Conservation (phyloP, 2,329 filamentous ascomycete genomes). For the Penicillium expansum region DNA sequence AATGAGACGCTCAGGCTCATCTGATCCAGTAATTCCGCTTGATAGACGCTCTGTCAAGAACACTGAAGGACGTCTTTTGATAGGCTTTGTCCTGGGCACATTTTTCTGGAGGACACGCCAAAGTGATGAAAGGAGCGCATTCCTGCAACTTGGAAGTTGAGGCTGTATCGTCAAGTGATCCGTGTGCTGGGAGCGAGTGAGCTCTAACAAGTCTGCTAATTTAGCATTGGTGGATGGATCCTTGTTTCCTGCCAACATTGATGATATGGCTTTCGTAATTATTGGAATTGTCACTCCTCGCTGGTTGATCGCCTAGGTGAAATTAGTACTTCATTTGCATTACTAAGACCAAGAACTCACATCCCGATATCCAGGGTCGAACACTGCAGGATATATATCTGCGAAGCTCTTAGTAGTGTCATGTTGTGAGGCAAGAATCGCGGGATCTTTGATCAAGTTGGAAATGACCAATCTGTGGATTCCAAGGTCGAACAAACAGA, state of each 20-base stretch:
- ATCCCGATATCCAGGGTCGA: constrained; percentile 31
- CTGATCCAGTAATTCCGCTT: too few species aligned
- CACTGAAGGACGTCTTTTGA: neutral
- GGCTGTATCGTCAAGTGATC: neutral
- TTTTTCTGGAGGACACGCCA: constrained; percentile 35
- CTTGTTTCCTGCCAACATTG: constrained; percentile 28
- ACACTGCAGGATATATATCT: constrained; percentile 30
- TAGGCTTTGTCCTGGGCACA: constrained; percentile 18
- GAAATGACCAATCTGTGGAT: constrained; percentile 23
- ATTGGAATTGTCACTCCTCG: constrained; percentile 35
- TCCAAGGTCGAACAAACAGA: constrained; percentile 27
- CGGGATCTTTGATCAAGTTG: neutral
- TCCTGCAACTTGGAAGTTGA: constrained; percentile 8
- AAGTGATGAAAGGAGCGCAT: constrained; percentile 29
- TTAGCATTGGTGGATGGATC: constrained; percentile 17
- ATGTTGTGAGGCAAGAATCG: constrained; percentile 1
- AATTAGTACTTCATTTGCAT: neutral
- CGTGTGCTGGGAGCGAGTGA: neutral
- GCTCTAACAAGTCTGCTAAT: constrained; percentile 7
- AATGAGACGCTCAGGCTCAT: neutral
- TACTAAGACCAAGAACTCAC: constrained; percentile 16
- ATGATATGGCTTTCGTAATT: constrained; percentile 35
- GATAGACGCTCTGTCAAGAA: neutral
- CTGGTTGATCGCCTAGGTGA: constrained; percentile 35
- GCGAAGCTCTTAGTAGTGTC: constrained; percentile 19